Conservation (phyloP, 2,329 filamentous ascomycete genomes). For the Cladosporium sp. region DNA sequence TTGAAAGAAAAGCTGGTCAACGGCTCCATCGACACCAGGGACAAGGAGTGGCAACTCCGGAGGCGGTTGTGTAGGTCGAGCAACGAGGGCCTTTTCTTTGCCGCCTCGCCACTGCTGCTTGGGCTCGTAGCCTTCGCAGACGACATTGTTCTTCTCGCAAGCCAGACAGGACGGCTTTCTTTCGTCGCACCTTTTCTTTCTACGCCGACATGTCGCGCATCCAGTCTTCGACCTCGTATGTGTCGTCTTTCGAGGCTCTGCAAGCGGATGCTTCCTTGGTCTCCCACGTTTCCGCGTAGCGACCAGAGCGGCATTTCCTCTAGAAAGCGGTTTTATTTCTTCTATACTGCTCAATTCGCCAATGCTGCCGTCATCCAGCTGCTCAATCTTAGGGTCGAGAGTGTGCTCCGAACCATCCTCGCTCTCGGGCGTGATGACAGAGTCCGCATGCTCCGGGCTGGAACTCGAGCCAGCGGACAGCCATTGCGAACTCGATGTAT, state of each 20-base stretch:
- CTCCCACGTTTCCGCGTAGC: conserved; percentile 58
- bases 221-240: conserved; percentile 65
- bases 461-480: conserved; percentile 18
- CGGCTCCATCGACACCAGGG: conserved; percentile 72
- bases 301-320: conserved; percentile 30
- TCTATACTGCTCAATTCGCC: conserved; percentile 32
- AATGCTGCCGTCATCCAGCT: conserved; percentile 47
- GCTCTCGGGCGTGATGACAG: conserved; percentile 21
- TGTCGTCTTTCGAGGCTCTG: conserved; percentile 61
- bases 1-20: conserved; percentile 76
- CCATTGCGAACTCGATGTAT: conserved; percentile 17
- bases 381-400: conserved; percentile 52
- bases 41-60: conserved; percentile 60
- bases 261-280: conserved; percentile 74
- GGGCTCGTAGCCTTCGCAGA: conserved; percentile 85
- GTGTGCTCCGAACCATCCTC: conserved; percentile 26
- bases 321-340: conserved; percentile 27
- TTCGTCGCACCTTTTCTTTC: conserved; percentile 59
- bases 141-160: conserved; percentile 88
- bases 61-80: conserved; percentile 32
- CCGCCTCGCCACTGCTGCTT: conserved; percentile 86
- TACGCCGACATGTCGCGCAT: conserved; percentile 55
- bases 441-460: conserved; percentile 17
- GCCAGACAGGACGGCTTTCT: conserved; percentile 60
- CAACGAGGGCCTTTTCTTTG: conserved; percentile 61